Evolutionary conservation across 2,329 filamentous ascomycete genomes (phyloP).

Genomic region (Fusarium newnesense): DNA sequence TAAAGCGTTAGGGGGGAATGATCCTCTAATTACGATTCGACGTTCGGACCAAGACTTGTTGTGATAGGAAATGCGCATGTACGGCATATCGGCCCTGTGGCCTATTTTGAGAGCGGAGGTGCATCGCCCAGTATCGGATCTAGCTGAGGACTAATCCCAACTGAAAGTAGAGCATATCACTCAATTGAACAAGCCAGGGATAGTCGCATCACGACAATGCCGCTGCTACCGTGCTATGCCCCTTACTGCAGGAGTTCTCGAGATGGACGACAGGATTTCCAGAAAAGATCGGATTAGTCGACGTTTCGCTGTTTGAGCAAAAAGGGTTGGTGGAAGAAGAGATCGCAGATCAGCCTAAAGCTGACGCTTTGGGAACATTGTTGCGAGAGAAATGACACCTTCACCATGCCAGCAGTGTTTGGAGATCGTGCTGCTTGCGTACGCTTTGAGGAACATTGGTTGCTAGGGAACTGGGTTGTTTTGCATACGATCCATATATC

Average conservation of each 20-base stretch:
- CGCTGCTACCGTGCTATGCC: not conserved
- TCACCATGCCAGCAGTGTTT: not conserved
- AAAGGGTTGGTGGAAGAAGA: not conserved
- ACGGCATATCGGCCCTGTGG: not conserved
- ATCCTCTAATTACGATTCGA: not conserved
- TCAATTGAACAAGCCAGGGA: not conserved
- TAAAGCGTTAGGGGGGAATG: not conserved
- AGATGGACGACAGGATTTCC: not conserved
- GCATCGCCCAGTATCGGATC: not conserved
- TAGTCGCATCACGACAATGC: not conserved
- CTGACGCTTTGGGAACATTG: not conserved
- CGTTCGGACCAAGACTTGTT: not conserved
- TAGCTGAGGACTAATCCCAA: not conserved
- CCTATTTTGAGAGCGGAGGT: not conserved
- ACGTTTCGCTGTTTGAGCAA: not conserved
- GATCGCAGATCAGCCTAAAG: not conserved
- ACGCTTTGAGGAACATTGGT: not conserved
- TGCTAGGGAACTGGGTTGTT: not conserved
- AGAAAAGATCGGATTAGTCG: not conserved
- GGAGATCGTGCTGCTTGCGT: not conserved
- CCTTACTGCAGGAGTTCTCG: conserved; percentile 6
- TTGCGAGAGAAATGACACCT: not conserved
- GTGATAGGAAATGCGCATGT: not conserved
- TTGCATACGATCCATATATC: not conserved
- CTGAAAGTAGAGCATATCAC: not conserved